These are phyloP conservation scores for Xerocomus nothofagi DNA, from an alignment of 1,284 basidiomycete genomes.

Conservation along the genomic window DNA sequence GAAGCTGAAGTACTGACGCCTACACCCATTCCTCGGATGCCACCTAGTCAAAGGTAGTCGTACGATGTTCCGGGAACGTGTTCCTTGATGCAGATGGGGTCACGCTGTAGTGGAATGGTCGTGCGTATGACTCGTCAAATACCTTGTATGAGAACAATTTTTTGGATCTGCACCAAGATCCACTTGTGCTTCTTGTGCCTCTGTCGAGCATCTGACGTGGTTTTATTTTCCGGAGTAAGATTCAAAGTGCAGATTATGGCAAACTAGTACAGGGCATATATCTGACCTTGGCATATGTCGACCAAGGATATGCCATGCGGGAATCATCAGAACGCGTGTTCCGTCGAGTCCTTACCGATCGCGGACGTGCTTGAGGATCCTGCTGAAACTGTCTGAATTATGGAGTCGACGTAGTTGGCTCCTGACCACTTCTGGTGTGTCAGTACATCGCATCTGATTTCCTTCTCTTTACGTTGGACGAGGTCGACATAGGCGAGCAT, in stretches of 20 bases:
- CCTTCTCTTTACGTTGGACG: conserved; percentile 85
- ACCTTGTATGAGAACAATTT: not conserved
- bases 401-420: conserved; percentile 83
- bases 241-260: conserved; percentile 3
- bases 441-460: conserved; percentile 89
- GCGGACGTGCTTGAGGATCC: conserved; percentile 83
- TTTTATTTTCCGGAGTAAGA: conserved; percentile 6
- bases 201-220: conserved; percentile 6
- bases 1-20: conserved; percentile 11
- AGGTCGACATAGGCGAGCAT: conserved; percentile 88
- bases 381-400: conserved; percentile 74
- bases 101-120: not conserved
- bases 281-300: conserved; percentile 6
- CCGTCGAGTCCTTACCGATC: conserved; percentile 83
- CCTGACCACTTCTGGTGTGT: conserved; percentile 94
- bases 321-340: conserved; percentile 64
- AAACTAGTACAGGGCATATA: conserved; percentile 1
- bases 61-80: not conserved
- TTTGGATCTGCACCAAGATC: conserved; percentile 20
- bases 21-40: not conserved
- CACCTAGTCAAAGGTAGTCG: not conserved
- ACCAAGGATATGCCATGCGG: conserved; percentile 17
- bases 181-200: conserved; percentile 10
- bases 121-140: conserved; percentile 5
- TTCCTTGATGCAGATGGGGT: conserved; percentile 3